A percentile compares a stretch with the other conserved stretches of the same genome.
Evolutionary conservation across 2,329 filamentous ascomycete genomes (phyloP).

Genomic region (Torrubiella hemipterigena): DNA sequence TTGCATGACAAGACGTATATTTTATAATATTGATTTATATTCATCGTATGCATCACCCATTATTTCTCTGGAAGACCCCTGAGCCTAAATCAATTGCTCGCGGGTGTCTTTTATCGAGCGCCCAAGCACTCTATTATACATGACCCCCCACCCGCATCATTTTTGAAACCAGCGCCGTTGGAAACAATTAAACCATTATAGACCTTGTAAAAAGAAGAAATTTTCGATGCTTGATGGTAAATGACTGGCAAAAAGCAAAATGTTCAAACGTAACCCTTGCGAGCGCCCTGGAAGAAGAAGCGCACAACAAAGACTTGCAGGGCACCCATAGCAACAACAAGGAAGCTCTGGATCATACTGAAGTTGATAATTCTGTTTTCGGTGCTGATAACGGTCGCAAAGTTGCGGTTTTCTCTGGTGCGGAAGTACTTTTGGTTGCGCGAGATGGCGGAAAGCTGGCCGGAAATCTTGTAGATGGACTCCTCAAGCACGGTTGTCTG

Average conservation of each 20-base stretch:
- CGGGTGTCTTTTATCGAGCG: too few species aligned
- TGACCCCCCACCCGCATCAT: constrained; percentile 14
- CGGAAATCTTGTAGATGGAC: constrained; percentile 87
- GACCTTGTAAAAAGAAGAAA: too few species aligned
- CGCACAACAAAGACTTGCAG: constrained; percentile 94
- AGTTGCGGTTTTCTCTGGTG: constrained; percentile 96
- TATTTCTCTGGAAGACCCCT: constrained; percentile 3
- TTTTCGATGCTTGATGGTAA: too few species aligned
- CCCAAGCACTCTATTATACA: constrained; percentile 15
- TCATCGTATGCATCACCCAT: constrained; percentile 4
- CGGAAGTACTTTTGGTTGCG: constrained; percentile 99
- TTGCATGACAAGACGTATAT: too few species aligned
- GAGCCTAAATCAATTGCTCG: too few species aligned
- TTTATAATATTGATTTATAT: too few species aligned
- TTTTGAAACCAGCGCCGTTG: constrained; percentile 19
- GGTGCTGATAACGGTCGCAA: constrained; percentile 93
- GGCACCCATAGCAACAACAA: constrained; percentile 92
- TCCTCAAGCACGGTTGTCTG: constrained; percentile 85
- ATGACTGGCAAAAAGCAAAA: background rate
- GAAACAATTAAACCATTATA: constrained; percentile 13
- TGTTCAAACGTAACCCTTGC: constrained; percentile 56
- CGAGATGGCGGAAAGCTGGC: constrained; percentile 85
- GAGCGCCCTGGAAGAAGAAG: constrained; percentile 91
- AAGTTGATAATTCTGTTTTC: constrained; percentile 96
- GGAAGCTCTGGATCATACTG: constrained; percentile 78